phyloP scores from a whole-genome alignment of 1,139 yeast genomes.

The Kurtzmaniella natalensis region DNA sequence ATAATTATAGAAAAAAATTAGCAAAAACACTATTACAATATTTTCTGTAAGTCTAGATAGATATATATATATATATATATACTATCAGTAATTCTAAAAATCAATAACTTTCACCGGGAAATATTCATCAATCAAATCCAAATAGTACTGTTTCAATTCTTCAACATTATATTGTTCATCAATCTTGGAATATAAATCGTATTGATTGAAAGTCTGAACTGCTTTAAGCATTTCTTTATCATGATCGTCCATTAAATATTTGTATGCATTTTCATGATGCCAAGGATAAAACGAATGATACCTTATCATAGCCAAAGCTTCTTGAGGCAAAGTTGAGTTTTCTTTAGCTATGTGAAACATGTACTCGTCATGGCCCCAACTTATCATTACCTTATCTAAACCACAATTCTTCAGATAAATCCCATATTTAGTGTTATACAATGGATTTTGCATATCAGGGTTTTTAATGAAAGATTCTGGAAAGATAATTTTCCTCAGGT shows the following conservation, averaged over 20 bases:
- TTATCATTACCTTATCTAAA: conserved; percentile 63
- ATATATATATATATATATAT: too few species aligned
- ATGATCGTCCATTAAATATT: conserved; percentile 60
- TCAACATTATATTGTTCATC: conserved; percentile 47
- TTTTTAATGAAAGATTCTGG: conserved; percentile 57
- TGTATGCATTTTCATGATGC: conserved; percentile 69
- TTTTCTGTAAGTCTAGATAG: background rate
- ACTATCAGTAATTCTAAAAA: too few species aligned
- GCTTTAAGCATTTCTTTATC: conserved; percentile 61
- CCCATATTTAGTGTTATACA: conserved; percentile 64
- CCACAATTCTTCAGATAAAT: conserved; percentile 65
- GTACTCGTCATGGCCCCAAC: conserved; percentile 81
- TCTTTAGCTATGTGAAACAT: conserved; percentile 69
- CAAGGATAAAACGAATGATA: conserved; percentile 76
- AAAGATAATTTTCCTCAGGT: conserved; percentile 55
- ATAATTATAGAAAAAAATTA: background rate
- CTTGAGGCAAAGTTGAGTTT: conserved; percentile 59
- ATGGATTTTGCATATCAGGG: conserved; percentile 60
- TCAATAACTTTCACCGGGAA: conserved; percentile 57
- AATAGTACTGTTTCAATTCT: conserved; percentile 52
- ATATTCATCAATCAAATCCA: conserved; percentile 61
- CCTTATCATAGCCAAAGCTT: conserved; percentile 69
- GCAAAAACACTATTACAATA: background rate
- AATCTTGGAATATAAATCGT: conserved; percentile 63
- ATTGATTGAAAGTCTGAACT: conserved; percentile 62